phyloP scores from a whole-genome alignment of 495 filamentous ascomycete species.

The Penicillium goetzii region DNA sequence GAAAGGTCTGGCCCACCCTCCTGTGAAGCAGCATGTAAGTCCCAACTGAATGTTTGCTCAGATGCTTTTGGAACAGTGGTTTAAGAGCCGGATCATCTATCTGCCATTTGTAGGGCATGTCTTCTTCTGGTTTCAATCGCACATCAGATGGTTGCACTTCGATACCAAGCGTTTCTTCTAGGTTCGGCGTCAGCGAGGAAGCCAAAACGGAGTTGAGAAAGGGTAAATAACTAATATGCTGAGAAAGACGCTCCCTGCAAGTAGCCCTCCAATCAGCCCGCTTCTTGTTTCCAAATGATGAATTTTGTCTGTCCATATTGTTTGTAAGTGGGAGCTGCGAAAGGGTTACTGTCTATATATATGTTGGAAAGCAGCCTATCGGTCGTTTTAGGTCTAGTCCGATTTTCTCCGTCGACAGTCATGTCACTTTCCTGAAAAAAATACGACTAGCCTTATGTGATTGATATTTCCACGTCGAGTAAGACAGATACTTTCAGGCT shows the following conservation, averaged over 20 bases:
- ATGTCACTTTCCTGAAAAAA: no score
- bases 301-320: not conserved
- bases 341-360: not conserved
- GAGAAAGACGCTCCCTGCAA: not conserved
- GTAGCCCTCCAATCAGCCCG: not conserved
- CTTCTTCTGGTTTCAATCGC: constrained; percentile 1
- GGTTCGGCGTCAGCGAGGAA: not conserved
- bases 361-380: not conserved
- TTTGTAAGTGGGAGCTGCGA: not conserved
- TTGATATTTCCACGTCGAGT: not conserved
- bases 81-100: not conserved
- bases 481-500: not conserved
- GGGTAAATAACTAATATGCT: not conserved
- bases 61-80: not conserved
- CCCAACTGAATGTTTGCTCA: not conserved
- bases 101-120: not conserved
- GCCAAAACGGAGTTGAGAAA: not conserved
- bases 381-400: not conserved
- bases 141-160: not conserved
- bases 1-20: not conserved
- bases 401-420: no score
- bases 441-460: not conserved
- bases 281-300: not conserved
- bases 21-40: not conserved
- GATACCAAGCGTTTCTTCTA: not conserved